A percentile compares a stretch with the other conserved stretches of the same genome.
Evolutionary conservation across 2,329 filamentous ascomycete species (phyloP).

Genomic region (Xylaria hypoxylon): DNA sequence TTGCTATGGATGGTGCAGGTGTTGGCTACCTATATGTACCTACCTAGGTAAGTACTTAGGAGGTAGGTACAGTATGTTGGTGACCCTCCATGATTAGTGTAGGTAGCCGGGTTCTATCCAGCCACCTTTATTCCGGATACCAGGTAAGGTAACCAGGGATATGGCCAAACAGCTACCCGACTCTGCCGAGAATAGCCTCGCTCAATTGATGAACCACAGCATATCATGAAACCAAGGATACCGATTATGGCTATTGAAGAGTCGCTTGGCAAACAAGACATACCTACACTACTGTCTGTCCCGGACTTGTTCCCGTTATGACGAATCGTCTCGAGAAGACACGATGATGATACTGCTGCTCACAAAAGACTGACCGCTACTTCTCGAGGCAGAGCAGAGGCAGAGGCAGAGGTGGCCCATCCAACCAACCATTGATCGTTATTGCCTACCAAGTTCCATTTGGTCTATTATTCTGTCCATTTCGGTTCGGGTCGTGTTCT

Average conservation of each 20-base stretch:
- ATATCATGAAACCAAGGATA: conserved; percentile 1
- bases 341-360: conserved; percentile 7
- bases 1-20: no score
- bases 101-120: conserved; percentile 4
- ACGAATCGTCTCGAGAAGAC: neutral
- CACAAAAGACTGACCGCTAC: conserved; percentile 26
- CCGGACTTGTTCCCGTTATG: neutral
- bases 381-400: conserved; percentile 15
- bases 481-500: conserved; percentile 13
- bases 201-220: conserved; percentile 5
- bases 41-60: no score
- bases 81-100: neutral
- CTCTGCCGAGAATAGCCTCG: conserved; percentile 5
- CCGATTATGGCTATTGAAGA: neutral
- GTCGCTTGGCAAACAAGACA: neutral
- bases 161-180: conserved; percentile 4
- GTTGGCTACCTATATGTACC: no score
- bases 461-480: conserved; percentile 8
- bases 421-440: neutral
- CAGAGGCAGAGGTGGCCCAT: neutral
- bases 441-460: neutral
- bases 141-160: no score
- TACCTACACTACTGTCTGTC: neutral
- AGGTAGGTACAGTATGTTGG: no score
- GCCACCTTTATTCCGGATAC: conserved; percentile 12